Evolutionary conservation across 305 asterid genomes (phyloP), one percentile per base, ranked within the genome.

Genomic region (Stenogyne calaminthoides): DNA sequence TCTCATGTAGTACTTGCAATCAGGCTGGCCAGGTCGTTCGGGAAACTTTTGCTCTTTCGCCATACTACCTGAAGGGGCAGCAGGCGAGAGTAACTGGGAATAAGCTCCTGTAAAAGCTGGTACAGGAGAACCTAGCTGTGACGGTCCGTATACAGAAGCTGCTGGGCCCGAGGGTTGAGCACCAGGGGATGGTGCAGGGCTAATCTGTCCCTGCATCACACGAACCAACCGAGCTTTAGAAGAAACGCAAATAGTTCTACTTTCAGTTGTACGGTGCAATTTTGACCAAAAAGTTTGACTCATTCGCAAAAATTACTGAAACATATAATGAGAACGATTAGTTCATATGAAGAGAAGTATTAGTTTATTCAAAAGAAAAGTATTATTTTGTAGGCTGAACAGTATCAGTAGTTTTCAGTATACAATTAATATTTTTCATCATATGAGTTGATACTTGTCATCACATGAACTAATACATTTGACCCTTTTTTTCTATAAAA

Each of bases 1-100:
- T 88, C 80, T 93, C 96, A 93, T 75, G 80, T 89, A 93, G 84
- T 83, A 85, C 65, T 88, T 94, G 80, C 98, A 93, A 69, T 88
- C 90, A 14, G 90, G 91, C 83, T 85, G 88, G 16, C 97, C 97
- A 8, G 84, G 88, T 78, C 95, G 87, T 67, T 89, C 93, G 4
- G 97, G 97, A 82, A 89, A 91, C 64, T 81, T 74, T 15, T 76
- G 86, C 64, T 83, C 91, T 64, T 76, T 86, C 15, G 69, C 77
- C 9, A 67, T 64, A 65, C 83, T 78, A 49, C 83, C 69, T 25
- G 82, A 68, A 80, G 84, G 84, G 32, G 84, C 84, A 72, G 81
- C 81, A 76, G 88, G 78, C 10, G 86, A 71, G 36, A 80, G 84
- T 49, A 82, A 76, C 71, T 78, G 86, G 34, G 83, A 77, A 80